phyloP scores from a whole-genome alignment of 2,329 filamentous ascomycete species.

The Botrytis sinoallii region DNA sequence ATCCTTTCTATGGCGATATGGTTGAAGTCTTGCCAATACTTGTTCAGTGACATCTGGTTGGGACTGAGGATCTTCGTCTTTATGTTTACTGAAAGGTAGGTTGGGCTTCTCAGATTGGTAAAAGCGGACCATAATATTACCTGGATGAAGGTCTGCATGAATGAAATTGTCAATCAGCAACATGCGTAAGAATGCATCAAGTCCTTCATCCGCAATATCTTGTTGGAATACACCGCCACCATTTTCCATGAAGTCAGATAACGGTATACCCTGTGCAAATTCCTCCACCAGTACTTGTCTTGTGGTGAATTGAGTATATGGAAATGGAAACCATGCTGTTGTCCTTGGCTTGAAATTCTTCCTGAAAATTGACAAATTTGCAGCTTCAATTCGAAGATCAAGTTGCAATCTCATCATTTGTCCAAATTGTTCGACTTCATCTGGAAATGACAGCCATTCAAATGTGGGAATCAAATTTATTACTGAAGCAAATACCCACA shows the following conservation, averaged over 20 bases:
- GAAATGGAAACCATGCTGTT: conserved; percentile 95
- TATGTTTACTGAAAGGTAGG: conserved; percentile 48
- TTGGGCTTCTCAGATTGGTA: conserved; percentile 77
- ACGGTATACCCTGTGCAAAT: conserved; percentile 89
- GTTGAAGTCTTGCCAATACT: conserved; percentile 75
- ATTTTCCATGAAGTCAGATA: conserved; percentile 85
- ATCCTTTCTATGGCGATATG: conserved; percentile 62
- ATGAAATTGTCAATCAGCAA: conserved; percentile 96
- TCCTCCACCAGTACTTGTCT: conserved; percentile 92
- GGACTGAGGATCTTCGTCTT: conserved; percentile 43
- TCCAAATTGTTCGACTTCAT: conserved; percentile 90
- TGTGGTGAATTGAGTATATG: conserved; percentile 88
- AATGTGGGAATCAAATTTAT: conserved; percentile 90
- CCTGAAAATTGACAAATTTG: conserved; percentile 84
- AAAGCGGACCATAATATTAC: conserved; percentile 99
- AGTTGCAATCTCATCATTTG: conserved; percentile 99
- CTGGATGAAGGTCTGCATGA: conserved; percentile 92
- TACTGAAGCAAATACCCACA: conserved; percentile 81
- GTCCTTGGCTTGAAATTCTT: conserved; percentile 85
- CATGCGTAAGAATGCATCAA: conserved; percentile 96
- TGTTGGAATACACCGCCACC: conserved; percentile 90
- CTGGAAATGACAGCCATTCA: conserved; percentile 93
- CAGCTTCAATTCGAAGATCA: conserved; percentile 89
- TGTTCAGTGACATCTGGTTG: conserved; percentile 79
- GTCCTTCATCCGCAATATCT: conserved; percentile 90